Conservation (phyloP, 140 eudicot species). For the Anethum foeniculum region DNA sequence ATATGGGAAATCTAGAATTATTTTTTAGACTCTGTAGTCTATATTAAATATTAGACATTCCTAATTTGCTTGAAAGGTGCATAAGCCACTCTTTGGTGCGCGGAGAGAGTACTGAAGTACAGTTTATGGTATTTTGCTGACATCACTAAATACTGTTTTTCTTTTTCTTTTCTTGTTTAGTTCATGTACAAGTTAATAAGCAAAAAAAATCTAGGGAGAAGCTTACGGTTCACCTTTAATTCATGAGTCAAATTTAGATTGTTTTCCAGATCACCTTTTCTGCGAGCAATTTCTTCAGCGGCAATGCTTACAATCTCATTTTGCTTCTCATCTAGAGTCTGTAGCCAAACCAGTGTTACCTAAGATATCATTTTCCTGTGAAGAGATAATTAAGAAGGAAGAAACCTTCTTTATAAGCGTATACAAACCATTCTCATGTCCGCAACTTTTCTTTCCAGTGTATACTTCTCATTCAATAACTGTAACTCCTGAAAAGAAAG, state of each 20-base stretch:
- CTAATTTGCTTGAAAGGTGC: neutral
- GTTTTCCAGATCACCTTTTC: conserved; percentile 86
- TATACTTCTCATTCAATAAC: conserved; percentile 70
- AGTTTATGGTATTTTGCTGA: neutral
- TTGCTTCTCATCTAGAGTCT: conserved; percentile 92
- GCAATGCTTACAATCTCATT: conserved; percentile 73
- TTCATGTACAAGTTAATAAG: neutral
- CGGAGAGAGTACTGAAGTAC: neutral
- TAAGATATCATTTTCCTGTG: neutral
- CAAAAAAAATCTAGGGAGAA: neutral
- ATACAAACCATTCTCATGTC: conserved; percentile 79
- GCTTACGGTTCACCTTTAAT: conserved; percentile 48
- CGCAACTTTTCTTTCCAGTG: conserved; percentile 75
- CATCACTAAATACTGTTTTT: neutral
- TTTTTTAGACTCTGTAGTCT: neutral
- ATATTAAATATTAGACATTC: neutral
- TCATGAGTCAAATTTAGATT: conserved; percentile 62
- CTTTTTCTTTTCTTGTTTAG: neutral
- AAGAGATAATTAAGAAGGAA: neutral
- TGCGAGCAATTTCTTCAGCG: conserved; percentile 65
- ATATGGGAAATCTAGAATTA: neutral
- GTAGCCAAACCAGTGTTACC: conserved; percentile 10
- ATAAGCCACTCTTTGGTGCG: neutral
- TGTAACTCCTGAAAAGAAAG: conserved; percentile 60
- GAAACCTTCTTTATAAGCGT: neutral